Evolutionary conservation across 371 early-diverging fungal species (phyloP), one percentile per base, ranked within the genome.

Genomic region (Choanephora cucurbitarum): DNA sequence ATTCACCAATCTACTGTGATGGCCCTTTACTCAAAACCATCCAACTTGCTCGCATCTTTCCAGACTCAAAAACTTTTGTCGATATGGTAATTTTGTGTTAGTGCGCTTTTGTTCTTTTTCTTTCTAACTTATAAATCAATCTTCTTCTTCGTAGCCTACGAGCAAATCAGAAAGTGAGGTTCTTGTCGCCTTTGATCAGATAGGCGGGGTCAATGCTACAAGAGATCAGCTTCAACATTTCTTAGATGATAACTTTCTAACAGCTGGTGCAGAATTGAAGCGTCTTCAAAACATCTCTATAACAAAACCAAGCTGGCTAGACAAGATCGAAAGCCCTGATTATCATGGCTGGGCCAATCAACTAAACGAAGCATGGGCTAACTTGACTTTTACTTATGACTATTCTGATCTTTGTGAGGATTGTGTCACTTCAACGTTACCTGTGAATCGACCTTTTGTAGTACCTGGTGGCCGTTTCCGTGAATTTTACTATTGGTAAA

Each of bases 381-480:
- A 83, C 23, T 61, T 93, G 28, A 72, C 83, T 4, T 76, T 85
- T 53, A 51, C 68, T 37, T 73, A 72, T 44, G 77, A 89, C 53
- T 52, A 70, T n/a, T 60, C 70, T 8, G 28, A 44, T 9, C 45
- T 87, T 10, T 88, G 87, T 49, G 53, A 78, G 5, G 85, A 80
- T 10, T 86, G 88, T 49, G 70, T 44, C 0, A 70, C 84, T 1
- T 80, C 83, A 14, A 72, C 82, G 24, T 62, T 91, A 5, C 69
- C 75, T 24, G 70, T 83, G 0, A 67, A 75, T 15, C 70, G 81
- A 44, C 84, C 78, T 9, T 95, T 94, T 70, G 84, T 95, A 1
- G 87, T 95, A 10, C 95, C 97, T 10, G 97, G 97, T 5, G 96
- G 95, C 3, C 69, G 95, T 49, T 97, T 97, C 62, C 70, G 89